Evolutionary conservation across 768 basidiomycete species (phyloP).

Genomic region (Lentinula boryana): DNA sequence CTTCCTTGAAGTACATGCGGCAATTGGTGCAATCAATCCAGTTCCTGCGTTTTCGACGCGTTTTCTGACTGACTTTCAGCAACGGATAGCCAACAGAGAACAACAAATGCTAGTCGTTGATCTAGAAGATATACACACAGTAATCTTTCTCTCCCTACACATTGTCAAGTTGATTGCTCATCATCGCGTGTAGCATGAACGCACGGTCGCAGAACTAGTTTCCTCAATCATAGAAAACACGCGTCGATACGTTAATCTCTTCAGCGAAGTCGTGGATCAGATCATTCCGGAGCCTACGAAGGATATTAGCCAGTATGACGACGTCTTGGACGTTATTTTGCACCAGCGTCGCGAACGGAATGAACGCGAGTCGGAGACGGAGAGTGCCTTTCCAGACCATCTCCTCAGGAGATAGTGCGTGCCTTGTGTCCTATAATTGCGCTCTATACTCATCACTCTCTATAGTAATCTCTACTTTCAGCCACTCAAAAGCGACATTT

Average conservation of each 20-base stretch:
- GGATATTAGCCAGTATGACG: conserved; percentile 86
- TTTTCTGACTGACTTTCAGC: conserved; percentile 41
- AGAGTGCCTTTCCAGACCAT: conserved; percentile 84
- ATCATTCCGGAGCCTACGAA: conserved; percentile 85
- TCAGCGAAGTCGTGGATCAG: conserved; percentile 86
- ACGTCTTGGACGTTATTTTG: conserved; percentile 95
- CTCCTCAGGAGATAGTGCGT: conserved; percentile 93
- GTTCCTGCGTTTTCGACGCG: conserved; percentile 15
- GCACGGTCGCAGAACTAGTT: conserved; percentile 69
- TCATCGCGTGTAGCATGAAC: conserved; percentile 47
- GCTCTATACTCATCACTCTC: background rate
- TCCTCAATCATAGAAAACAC: conserved; percentile 77
- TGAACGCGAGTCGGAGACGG: conserved; percentile 65
- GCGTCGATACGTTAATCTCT: conserved; percentile 84
- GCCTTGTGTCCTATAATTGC: conserved; percentile 8
- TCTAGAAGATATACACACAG: conserved; percentile 79
- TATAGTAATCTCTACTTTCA: conserved; percentile 90
- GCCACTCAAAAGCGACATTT: conserved; percentile 68
- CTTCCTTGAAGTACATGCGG: conserved; percentile 69
- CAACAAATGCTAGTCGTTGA: conserved; percentile 86
- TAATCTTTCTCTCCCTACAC: conserved; percentile 24
- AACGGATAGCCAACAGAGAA: conserved; percentile 90
- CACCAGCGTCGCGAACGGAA: conserved; percentile 91
- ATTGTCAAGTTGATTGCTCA: conserved; percentile 7
- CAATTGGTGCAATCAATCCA: conserved; percentile 58